Evolutionary conservation across 768 basidiomycete species (phyloP).

Genomic region (Psilocybe tampanensis): DNA sequence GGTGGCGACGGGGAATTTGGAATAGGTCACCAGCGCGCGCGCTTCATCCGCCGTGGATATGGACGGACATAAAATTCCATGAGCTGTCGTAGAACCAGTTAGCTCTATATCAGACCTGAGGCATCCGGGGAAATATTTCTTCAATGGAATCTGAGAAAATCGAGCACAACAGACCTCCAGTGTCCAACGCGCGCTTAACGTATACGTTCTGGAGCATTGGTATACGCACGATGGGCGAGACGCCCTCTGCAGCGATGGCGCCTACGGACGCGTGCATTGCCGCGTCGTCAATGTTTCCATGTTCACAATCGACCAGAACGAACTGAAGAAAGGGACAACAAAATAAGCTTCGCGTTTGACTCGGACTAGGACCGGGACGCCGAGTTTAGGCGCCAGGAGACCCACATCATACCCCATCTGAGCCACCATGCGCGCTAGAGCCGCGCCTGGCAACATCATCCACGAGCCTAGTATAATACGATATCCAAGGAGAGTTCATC

Average conservation of each 20-base stretch:
- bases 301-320: constrained; percentile 21
- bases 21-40: constrained; percentile 14
- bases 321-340: constrained; percentile 17
- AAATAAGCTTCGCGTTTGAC: too few relatives aligned
- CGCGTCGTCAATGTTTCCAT: constrained; percentile 23
- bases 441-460: constrained; percentile 23
- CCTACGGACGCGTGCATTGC: constrained; percentile 23
- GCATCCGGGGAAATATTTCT: too few relatives aligned
- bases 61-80: constrained; percentile 19
- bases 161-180: constrained; percentile 10
- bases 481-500: background rate
- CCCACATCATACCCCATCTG: constrained; percentile 24
- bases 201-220: constrained; percentile 15
- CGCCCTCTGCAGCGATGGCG: constrained; percentile 20
- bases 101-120: too few relatives aligned
- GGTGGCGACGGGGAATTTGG: constrained; percentile 17
- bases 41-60: constrained; percentile 19
- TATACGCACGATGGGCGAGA: constrained; percentile 20
- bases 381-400: too few relatives aligned
- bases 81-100: constrained; percentile 9
- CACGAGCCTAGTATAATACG: constrained; percentile 15
- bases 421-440: constrained; percentile 20
- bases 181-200: constrained; percentile 20
- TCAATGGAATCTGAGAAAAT: too few relatives aligned
- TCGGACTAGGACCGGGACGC: too few relatives aligned